A percentile compares a stretch with the other conserved stretches of the same genome.
Conservation (phyloP, 2,329 filamentous ascomycete genomes). For the Aspergillus sp. region DNA sequence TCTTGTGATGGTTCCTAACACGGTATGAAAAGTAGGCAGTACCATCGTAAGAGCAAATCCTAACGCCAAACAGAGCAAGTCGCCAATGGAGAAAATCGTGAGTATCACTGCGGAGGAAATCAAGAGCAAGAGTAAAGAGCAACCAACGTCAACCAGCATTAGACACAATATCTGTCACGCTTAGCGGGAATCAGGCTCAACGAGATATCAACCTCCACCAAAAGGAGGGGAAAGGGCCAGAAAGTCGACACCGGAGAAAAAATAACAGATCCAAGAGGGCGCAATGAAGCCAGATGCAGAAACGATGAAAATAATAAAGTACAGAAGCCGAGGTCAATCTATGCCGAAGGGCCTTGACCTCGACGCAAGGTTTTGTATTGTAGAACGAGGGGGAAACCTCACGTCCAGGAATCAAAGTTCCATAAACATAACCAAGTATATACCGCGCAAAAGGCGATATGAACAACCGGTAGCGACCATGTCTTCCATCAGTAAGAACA, state of each 20-base stretch:
- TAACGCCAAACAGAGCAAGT: conserved; percentile 31
- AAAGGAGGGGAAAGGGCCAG: conserved; percentile 4
- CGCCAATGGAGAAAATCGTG: conserved; percentile 29
- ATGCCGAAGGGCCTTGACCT: conserved; percentile 13
- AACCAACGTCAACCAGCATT: conserved; percentile 6
- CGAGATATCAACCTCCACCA: conserved; percentile 12
- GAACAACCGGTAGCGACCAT: conserved; percentile 6
- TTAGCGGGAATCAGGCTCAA: conserved; percentile 21
- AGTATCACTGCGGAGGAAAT: conserved; percentile 31
- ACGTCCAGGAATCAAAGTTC: conserved; percentile 1
- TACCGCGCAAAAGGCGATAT: background rate
- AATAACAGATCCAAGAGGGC: background rate
- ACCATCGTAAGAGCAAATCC: conserved; percentile 24
- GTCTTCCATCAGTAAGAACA: conserved; percentile 15
- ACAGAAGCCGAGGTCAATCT: conserved; percentile 25
- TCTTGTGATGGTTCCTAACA: conserved; percentile 19
- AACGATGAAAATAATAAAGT: conserved; percentile 31
- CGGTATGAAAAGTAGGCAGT: conserved; percentile 23
- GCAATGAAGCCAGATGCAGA: conserved; percentile 2
- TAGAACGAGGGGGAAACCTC: background rate
- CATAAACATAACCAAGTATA: conserved; percentile 3
- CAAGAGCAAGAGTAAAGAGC: conserved; percentile 2
- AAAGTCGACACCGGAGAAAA: conserved; percentile 10
- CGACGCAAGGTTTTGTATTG: conserved; percentile 6
- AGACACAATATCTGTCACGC: conserved; percentile 15